phyloP scores from a whole-genome alignment of 257 asterid genomes.

The Primulina huaijiensis region DNA sequence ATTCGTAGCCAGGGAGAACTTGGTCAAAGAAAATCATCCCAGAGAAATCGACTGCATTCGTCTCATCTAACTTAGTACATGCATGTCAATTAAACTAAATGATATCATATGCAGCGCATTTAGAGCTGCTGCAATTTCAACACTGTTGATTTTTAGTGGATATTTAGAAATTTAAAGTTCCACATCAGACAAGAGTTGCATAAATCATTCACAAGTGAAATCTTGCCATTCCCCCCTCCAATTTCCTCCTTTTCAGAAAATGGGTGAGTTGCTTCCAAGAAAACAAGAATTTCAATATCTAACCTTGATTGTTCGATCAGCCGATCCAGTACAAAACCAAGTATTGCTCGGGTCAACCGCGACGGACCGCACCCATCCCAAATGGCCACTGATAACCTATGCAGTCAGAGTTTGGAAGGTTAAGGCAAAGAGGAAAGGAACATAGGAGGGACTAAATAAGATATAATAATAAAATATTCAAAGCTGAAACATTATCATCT shows the following conservation, averaged over 20 bases:
- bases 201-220: background rate
- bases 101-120: background rate
- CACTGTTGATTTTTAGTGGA: background rate
- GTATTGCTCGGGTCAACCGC: constrained; percentile 89
- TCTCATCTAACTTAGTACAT: constrained; percentile 9
- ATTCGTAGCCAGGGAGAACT: background rate
- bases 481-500: background rate
- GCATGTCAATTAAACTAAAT: background rate
- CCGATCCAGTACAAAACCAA: constrained; percentile 95
- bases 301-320: constrained; percentile 94
- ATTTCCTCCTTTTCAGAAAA: no score
- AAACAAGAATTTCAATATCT: background rate
- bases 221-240: background rate
- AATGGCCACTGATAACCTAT: constrained; percentile 94
- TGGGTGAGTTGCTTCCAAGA: no score
- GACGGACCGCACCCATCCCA: constrained; percentile 92
- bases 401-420: constrained; percentile 11
- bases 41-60: background rate
- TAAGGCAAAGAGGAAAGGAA: constrained; percentile 4
- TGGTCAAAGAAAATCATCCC: background rate
- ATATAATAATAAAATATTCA: background rate
- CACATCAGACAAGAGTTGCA: constrained; percentile 7
- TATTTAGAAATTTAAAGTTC: background rate
- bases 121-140: background rate
- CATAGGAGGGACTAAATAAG: background rate